phyloP scores from a whole-genome alignment of 148 eudicot genomes.

The Tetragonia tetragonoides region DNA sequence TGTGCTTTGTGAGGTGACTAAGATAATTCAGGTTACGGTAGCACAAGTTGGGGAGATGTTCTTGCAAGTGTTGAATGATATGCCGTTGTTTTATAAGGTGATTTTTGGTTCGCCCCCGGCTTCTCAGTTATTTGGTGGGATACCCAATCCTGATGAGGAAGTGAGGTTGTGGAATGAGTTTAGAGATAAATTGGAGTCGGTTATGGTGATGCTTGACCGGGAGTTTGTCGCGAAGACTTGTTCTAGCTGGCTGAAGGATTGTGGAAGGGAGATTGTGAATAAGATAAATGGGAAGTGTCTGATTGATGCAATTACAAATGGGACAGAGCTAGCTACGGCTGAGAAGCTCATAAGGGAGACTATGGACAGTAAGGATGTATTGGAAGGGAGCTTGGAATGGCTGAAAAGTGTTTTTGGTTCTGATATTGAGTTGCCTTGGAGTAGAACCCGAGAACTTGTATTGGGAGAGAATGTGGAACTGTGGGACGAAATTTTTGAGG shows the following conservation, averaged over 20 bases:
- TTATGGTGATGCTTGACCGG: slow-evolving; percentile 66
- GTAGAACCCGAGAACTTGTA: slow-evolving; percentile 86
- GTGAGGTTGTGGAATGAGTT: slow-evolving; percentile 79
- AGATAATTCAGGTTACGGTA: slow-evolving; percentile 84
- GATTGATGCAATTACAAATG: slow-evolving; percentile 74
- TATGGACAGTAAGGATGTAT: slow-evolving; percentile 82
- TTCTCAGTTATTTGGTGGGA: slow-evolving; percentile 93
- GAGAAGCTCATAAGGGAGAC: slow-evolving; percentile 85
- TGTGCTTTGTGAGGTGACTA: slow-evolving; percentile 71
- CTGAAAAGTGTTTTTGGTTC: slow-evolving; percentile 90
- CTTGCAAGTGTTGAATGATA: slow-evolving; percentile 83
- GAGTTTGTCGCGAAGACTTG: slow-evolving; percentile 67
- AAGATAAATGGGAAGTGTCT: slow-evolving; percentile 66
- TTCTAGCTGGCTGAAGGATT: slow-evolving; percentile 82
- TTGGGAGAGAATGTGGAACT: slow-evolving; percentile 82
- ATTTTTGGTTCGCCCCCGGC: slow-evolving; percentile 83
- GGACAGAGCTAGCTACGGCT: slow-evolving; percentile 75
- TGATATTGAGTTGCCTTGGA: slow-evolving; percentile 96
- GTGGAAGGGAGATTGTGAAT: slow-evolving; percentile 77
- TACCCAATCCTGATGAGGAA: slow-evolving; percentile 87
- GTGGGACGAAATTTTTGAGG: slow-evolving; percentile 96
- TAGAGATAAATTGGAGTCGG: slow-evolving; percentile 70
- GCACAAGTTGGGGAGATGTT: slow-evolving; percentile 92
- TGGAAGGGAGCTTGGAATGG: slow-evolving; percentile 96
- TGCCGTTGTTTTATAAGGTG: slow-evolving; percentile 88